These are phyloP conservation scores for Deinandra increscens DNA, from an alignment of 129 eudicot species.

Conservation along the genomic window DNA sequence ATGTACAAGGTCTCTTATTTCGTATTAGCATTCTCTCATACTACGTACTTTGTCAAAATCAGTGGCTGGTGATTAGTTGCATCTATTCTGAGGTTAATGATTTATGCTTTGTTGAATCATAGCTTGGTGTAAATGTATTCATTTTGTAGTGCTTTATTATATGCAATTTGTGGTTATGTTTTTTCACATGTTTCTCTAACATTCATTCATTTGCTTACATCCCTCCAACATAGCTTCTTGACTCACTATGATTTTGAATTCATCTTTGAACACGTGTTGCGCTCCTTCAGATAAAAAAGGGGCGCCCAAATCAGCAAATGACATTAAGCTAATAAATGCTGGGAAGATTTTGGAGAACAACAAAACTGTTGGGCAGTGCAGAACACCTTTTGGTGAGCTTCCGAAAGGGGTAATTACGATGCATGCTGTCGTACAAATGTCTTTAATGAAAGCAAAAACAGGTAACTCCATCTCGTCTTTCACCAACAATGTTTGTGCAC, in stretches of 20 bases:
- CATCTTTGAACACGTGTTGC: conserved; percentile 11
- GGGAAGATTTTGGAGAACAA: conserved; percentile 89
- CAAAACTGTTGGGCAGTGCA: conserved; percentile 85
- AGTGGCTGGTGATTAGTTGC: neutral
- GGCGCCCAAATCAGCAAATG: conserved; percentile 77
- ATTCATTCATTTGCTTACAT: neutral
- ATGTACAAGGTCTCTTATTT: neutral
- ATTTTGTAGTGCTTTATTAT: neutral
- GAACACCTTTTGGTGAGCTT: conserved; percentile 77
- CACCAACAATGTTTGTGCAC: neutral
- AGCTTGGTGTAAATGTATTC: conserved; percentile 4
- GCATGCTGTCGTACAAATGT: conserved; percentile 98
- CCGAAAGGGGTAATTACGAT: conserved; percentile 83
- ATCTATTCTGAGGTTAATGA: neutral
- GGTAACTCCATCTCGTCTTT: conserved; percentile 41
- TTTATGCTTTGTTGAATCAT: neutral
- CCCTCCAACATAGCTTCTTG: neutral
- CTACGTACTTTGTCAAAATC: neutral
- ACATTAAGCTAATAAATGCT: conserved; percentile 74
- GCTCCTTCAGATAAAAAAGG: conserved; percentile 63
- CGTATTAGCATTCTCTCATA: neutral
- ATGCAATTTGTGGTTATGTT: neutral
- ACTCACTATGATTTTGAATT: neutral
- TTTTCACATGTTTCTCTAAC: neutral
- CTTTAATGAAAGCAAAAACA: conserved; percentile 80